These are phyloP conservation scores for Diversispora eburnea DNA, from an alignment of 192 early-diverging fungal genomes.

Conservation along the genomic window DNA sequence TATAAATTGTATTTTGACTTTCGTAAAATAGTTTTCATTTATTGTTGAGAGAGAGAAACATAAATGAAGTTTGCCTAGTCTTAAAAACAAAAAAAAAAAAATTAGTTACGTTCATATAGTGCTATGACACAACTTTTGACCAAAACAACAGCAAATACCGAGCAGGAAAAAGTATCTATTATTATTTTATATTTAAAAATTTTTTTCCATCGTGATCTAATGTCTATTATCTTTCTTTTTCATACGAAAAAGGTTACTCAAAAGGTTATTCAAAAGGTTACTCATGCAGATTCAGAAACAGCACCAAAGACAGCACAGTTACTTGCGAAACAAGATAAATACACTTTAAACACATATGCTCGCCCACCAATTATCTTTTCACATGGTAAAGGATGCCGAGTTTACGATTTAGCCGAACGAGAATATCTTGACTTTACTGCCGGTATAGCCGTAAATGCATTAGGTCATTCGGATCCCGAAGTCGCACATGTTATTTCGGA, in stretches of 20 bases:
- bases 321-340: slow-evolving; percentile 52
- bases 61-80: no score
- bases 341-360: slow-evolving; percentile 66
- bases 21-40: no score
- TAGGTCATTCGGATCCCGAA: slow-evolving; percentile 83
- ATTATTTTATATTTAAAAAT: no score
- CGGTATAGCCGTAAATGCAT: slow-evolving; percentile 91
- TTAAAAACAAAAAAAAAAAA: no score
- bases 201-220: no score
- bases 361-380: slow-evolving; percentile 72
- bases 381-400: slow-evolving; percentile 75
- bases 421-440: slow-evolving; percentile 89
- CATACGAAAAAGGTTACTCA: slow-evolving; percentile 27
- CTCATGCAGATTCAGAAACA: slow-evolving; percentile 48
- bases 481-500: slow-evolving; percentile 70
- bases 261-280: background rate
- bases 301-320: slow-evolving; percentile 39
- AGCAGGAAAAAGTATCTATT: no score
- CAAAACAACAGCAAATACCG: no score
- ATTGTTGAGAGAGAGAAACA: no score
- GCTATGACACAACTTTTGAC: no score
- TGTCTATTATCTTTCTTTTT: background rate
- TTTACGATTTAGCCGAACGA: slow-evolving; percentile 75
- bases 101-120: no score
- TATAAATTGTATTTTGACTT: no score